A percentile compares a stretch with the other conserved stretches of the same genome.
Evolutionary conservation across 352 stramenopile genomes (phyloP).

Genomic region (Phytophthora macrochlamydospora): DNA sequence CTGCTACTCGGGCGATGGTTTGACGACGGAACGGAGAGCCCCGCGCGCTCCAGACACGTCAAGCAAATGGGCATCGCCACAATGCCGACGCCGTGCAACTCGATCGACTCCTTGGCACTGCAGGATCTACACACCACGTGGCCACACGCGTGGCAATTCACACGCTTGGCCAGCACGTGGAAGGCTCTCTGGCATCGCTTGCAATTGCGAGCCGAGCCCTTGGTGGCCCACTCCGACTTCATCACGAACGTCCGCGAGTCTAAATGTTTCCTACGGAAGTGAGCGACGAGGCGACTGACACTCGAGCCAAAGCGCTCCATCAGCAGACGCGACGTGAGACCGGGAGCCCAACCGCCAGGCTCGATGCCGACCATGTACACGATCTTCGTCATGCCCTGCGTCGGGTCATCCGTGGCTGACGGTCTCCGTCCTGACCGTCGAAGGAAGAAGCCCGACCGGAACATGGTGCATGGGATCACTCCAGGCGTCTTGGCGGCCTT

Average conservation of each 20-base stretch:
- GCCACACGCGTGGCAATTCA: constrained; percentile 48
- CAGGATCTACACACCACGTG: constrained; percentile 43
- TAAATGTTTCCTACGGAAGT: constrained; percentile 54
- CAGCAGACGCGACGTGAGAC: constrained; percentile 36
- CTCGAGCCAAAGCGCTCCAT: constrained; percentile 56
- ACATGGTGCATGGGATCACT: constrained; percentile 39
- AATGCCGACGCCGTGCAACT: constrained; percentile 42
- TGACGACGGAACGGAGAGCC: constrained; percentile 21
- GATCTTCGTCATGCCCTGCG: constrained; percentile 49
- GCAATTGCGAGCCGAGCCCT: constrained; percentile 35
- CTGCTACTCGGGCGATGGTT: constrained; percentile 12
- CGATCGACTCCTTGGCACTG: constrained; percentile 40
- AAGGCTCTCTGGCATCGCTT: constrained; percentile 41
- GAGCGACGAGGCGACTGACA: constrained; percentile 42
- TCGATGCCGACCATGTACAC: constrained; percentile 61
- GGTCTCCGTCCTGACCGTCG: constrained; percentile 25
- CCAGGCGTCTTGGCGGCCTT: constrained; percentile 18
- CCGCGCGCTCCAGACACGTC: constrained; percentile 34
- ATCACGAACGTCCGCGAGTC: constrained; percentile 55
- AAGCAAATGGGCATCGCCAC: constrained; percentile 50
- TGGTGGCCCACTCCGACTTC: constrained; percentile 49
- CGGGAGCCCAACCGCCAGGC: constrained; percentile 35
- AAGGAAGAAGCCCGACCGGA: constrained; percentile 59
- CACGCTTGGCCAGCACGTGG: constrained; percentile 43
- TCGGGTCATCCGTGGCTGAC: constrained; percentile 8